Conservation (phyloP, 345 rosid species). For the Pugionium dolabratum region DNA sequence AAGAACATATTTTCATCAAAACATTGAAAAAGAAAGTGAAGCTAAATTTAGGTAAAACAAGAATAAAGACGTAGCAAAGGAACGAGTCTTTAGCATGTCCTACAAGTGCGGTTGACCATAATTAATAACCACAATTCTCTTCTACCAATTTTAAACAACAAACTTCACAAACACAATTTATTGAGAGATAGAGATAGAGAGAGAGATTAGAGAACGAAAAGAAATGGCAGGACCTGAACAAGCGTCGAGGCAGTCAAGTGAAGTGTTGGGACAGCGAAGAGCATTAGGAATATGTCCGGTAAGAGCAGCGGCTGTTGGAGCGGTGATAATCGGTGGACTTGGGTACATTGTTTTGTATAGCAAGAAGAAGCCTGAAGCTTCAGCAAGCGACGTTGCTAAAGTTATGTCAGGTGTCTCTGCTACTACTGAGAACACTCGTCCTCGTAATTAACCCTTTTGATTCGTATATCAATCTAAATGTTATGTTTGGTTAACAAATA, state of each 20-base stretch:
- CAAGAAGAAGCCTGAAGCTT: constrained; percentile 48
- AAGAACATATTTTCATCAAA: background rate
- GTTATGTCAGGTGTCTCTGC: constrained; percentile 50
- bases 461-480: background rate
- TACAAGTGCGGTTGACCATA: constrained; percentile 26
- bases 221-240: constrained; percentile 43
- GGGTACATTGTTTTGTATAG: constrained; percentile 57
- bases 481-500: too few species aligned
- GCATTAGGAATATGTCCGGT: constrained; percentile 41
- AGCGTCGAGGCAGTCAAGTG: constrained; percentile 42
- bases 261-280: constrained; percentile 35
- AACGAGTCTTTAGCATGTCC: constrained; percentile 37
- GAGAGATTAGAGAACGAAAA: background rate
- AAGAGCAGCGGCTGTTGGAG: constrained; percentile 53
- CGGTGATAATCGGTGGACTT: constrained; percentile 40
- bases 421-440: constrained; percentile 49
- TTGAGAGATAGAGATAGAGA: background rate
- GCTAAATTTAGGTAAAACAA: constrained; percentile 20
- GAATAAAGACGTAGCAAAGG: constrained; percentile 1
- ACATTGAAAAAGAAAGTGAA: background rate
- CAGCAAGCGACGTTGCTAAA: constrained; percentile 72
- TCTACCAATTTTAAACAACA: constrained; percentile 27
- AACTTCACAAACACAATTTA: constrained; percentile 3
- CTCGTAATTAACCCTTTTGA: constrained; percentile 36
- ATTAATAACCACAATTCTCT: constrained; percentile 18